These are phyloP conservation scores for Tephrocybe sp. DNA, from an alignment of 768 basidiomycete genomes.

Conservation along the genomic window DNA sequence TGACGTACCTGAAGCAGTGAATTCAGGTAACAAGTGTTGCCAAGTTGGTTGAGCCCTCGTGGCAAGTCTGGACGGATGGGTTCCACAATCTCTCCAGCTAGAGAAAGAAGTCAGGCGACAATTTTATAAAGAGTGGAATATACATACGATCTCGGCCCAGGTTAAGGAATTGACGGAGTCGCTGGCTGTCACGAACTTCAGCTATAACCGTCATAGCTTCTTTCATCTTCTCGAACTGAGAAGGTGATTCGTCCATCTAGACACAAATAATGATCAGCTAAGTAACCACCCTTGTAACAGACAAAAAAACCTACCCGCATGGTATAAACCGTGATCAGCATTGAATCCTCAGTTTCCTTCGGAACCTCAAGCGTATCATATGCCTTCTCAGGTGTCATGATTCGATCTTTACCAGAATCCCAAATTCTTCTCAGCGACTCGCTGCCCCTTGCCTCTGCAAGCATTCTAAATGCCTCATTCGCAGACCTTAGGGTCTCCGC, in stretches of 20 bases:
- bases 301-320: slow-evolving; percentile 56
- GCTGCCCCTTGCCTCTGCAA: slow-evolving; percentile 67
- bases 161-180: slow-evolving; percentile 62
- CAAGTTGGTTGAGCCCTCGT: slow-evolving; percentile 84
- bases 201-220: slow-evolving; percentile 76
- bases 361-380: slow-evolving; percentile 73
- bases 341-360: slow-evolving; percentile 67
- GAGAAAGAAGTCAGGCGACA: slow-evolving; percentile 1
- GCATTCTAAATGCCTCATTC: slow-evolving; percentile 66
- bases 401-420: slow-evolving; percentile 51
- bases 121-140: background rate
- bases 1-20: slow-evolving; percentile 65
- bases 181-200: slow-evolving; percentile 70
- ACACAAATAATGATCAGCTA: background rate
- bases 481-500: slow-evolving; percentile 49
- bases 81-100: slow-evolving; percentile 66
- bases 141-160: slow-evolving; percentile 77
- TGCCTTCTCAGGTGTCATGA: slow-evolving; percentile 71
- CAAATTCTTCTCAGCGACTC: slow-evolving; percentile 46
- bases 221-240: slow-evolving; percentile 66
- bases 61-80: slow-evolving; percentile 68
- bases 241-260: slow-evolving; percentile 72
- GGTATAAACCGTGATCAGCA: slow-evolving; percentile 70
- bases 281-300: background rate
- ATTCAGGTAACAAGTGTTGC: slow-evolving; percentile 88